Conservation (phyloP, 1,284 basidiomycete species). For the Ganoderma multipileum region DNA sequence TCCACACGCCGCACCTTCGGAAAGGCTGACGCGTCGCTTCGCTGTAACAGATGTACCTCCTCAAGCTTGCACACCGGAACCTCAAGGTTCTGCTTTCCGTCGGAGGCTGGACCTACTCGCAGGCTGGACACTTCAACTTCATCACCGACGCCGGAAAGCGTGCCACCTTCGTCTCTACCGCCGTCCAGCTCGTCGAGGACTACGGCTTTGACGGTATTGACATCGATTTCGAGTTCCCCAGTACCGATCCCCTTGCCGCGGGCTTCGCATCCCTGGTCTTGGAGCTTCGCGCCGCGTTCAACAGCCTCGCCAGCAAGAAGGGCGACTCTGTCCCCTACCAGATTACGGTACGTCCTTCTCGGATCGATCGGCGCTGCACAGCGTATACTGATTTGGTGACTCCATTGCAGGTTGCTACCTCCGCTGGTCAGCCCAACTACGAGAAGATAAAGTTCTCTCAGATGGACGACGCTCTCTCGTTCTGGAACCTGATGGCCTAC, state of each 20-base stretch:
- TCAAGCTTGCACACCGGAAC: constrained; percentile 80
- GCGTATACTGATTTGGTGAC: background rate
- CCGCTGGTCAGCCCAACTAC: constrained; percentile 76
- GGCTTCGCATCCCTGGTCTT: constrained; percentile 67
- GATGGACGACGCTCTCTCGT: constrained; percentile 79
- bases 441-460: constrained; percentile 68
- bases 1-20: constrained; percentile 1
- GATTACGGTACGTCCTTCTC: constrained; percentile 50
- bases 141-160: constrained; percentile 63
- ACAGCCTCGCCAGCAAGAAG: constrained; percentile 56
- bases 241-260: constrained; percentile 56
- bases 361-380: background rate
- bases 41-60: constrained; percentile 52
- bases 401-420: constrained; percentile 45
- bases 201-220: constrained; percentile 90
- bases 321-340: constrained; percentile 67
- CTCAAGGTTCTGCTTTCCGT: constrained; percentile 82
- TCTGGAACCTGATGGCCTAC: constrained; percentile 95
- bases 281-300: constrained; percentile 61
- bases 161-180: constrained; percentile 73
- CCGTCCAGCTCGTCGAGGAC: constrained; percentile 81
- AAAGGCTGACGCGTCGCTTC: background rate
- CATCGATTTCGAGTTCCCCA: constrained; percentile 74
- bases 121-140: constrained; percentile 70
- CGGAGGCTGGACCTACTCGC: constrained; percentile 80